Percentiles rank a stretch among this genome's conserved stretches.
These are phyloP conservation scores for Jackrogersella multiformis DNA, from an alignment of 495 filamentous ascomycete species.

Conservation along the genomic window DNA sequence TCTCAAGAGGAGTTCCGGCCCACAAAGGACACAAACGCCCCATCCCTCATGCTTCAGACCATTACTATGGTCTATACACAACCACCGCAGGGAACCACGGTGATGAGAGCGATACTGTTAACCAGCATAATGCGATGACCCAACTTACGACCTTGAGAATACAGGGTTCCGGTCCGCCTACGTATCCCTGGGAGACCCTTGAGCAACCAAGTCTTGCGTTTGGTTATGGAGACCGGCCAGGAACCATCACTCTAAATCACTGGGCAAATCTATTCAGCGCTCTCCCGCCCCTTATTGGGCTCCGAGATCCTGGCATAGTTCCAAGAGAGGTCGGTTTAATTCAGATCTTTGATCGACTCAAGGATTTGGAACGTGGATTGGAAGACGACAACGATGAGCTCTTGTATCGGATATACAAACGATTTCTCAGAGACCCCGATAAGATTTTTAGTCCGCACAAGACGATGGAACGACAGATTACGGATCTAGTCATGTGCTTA, in stretches of 20 bases:
- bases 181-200: conserved; percentile 68
- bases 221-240: conserved; percentile 65
- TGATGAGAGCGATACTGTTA: conserved; percentile 55
- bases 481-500: conserved; percentile 70
- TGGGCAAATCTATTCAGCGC: conserved; percentile 63
- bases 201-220: conserved; percentile 72
- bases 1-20: conserved; percentile 56
- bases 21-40: conserved; percentile 57
- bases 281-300: conserved; percentile 55
- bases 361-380: conserved; percentile 63
- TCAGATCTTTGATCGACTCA: conserved; percentile 63
- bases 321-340: conserved; percentile 64
- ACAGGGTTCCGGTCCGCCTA: conserved; percentile 49
- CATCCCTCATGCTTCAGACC: conserved; percentile 58
- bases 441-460: conserved; percentile 59
- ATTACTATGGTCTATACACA: conserved; percentile 60
- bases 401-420: conserved; percentile 64
- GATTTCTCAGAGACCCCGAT: conserved; percentile 62
- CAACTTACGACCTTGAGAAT: conserved; percentile 59
- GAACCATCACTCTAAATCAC: conserved; percentile 69
- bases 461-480: conserved; percentile 71
- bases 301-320: conserved; percentile 59
- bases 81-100: conserved; percentile 57
- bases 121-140: conserved; percentile 59
- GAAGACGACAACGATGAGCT: conserved; percentile 65